Evolutionary conservation across 1,284 basidiomycete species (phyloP).

Genomic region (Mixia osmundae): DNA sequence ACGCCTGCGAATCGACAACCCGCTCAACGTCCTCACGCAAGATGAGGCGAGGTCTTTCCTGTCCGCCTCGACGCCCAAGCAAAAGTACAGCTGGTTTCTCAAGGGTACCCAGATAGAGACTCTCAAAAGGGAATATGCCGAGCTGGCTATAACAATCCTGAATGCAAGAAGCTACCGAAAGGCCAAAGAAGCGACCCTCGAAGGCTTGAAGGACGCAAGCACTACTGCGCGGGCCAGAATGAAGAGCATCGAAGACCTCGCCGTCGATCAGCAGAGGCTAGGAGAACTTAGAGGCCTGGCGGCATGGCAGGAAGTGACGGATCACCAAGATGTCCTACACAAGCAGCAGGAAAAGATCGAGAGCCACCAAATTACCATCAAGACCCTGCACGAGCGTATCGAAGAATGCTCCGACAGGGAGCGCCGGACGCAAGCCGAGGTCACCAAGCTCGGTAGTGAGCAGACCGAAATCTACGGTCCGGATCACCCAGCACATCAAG

Average conservation of each 20-base stretch:
- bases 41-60: conserved; percentile 55
- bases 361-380: too few species aligned
- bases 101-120: conserved; percentile 77
- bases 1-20: conserved; percentile 83
- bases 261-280: background rate
- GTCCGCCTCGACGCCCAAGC: conserved; percentile 50
- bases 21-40: conserved; percentile 41
- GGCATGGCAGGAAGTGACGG: background rate
- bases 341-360: too few species aligned
- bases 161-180: background rate
- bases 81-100: conserved; percentile 90
- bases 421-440: too few species aligned
- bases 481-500: too few species aligned
- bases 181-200: background rate
- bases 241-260: background rate
- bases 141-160: conserved; percentile 3
- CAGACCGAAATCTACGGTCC: too few species aligned
- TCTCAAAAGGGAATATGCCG: conserved; percentile 65
- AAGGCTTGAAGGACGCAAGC: background rate
- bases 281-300: background rate
- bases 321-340: too few species aligned
- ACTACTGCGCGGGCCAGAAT: background rate
- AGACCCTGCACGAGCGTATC: too few species aligned
- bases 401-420: too few species aligned
- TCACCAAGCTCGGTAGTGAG: too few species aligned